phyloP scores from a whole-genome alignment of 441 rosid genomes.

The Codiaeum variegatum region DNA sequence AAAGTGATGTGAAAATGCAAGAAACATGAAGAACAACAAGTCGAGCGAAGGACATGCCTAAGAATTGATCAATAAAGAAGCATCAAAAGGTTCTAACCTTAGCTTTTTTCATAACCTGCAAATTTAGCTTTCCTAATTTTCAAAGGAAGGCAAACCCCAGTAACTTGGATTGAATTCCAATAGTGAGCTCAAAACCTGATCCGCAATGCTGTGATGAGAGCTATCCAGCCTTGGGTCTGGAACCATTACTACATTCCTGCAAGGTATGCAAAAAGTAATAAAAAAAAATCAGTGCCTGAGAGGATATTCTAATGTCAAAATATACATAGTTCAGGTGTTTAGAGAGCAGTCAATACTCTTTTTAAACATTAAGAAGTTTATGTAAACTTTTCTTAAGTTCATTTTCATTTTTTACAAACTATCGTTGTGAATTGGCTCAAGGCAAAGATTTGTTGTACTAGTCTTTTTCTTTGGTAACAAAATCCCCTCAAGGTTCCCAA shows the following conservation, averaged over 20 bases:
- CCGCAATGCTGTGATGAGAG: conserved; percentile 54
- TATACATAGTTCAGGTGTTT: not conserved
- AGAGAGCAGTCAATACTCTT: not conserved
- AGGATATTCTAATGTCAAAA: not conserved
- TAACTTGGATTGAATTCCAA: conserved; percentile 56
- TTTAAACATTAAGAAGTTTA: not conserved
- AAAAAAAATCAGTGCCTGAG: not conserved
- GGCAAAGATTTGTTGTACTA: too few species aligned
- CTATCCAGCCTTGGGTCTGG: conserved; percentile 80
- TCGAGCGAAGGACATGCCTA: not conserved
- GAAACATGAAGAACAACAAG: not conserved
- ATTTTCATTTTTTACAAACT: not conserved
- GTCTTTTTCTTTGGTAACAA: not conserved
- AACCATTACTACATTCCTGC: conserved; percentile 76
- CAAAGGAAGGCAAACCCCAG: conserved; percentile 76
- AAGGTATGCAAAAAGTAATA: not conserved
- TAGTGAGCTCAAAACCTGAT: conserved; percentile 64
- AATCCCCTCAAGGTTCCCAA: not conserved
- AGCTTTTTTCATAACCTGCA: not conserved
- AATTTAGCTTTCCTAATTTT: conserved; percentile 27
- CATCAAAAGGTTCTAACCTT: not conserved
- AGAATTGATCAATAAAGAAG: not conserved
- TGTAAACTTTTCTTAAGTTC: not conserved
- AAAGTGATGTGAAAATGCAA: not conserved
- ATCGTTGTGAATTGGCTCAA: not conserved